Percentiles rank a stretch among this genome's conserved stretches.
These are phyloP conservation scores for Acrasis kona DNA, from an alignment of 78 protist species.

Conservation along the genomic window DNA sequence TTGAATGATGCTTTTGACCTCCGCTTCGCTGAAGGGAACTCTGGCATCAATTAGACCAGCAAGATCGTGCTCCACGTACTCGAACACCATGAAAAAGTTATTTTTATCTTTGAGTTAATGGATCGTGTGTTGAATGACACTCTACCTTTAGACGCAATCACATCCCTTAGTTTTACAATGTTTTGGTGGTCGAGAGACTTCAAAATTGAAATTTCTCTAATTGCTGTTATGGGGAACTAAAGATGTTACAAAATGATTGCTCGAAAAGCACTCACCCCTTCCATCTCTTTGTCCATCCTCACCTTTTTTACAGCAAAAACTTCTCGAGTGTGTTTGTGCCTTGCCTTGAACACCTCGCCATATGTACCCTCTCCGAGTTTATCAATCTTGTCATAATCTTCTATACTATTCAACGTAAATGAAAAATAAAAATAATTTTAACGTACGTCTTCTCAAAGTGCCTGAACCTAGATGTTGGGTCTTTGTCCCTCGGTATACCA, in stretches of 20 bases:
- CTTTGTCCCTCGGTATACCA: too few relatives aligned
- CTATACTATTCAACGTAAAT: slow-evolving; percentile 22
- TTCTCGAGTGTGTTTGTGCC: not conserved
- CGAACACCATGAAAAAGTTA: slow-evolving; percentile 51
- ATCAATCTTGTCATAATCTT: slow-evolving; percentile 35
- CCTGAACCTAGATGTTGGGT: not conserved
- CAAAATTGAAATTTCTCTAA: slow-evolving; percentile 54
- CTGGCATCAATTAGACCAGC: slow-evolving; percentile 42
- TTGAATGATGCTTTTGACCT: not conserved
- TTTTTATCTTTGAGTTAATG: slow-evolving; percentile 30
- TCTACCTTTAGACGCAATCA: slow-evolving; percentile 43
- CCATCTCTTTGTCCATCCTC: slow-evolving; percentile 68
- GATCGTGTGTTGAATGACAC: slow-evolving; percentile 60
- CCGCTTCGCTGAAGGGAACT: slow-evolving; percentile 11
- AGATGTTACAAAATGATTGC: slow-evolving; percentile 38
- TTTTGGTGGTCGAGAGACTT: slow-evolving; percentile 43
- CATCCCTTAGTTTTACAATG: slow-evolving; percentile 36
- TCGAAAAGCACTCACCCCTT: slow-evolving; percentile 87
- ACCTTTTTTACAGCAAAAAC: slow-evolving; percentile 27
- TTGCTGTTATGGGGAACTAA: slow-evolving; percentile 71
- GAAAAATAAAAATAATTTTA: not conserved
- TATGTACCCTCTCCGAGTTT: slow-evolving; percentile 67
- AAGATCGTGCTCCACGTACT: slow-evolving; percentile 33
- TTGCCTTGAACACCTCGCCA: slow-evolving; percentile 60
- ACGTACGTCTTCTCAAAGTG: not conserved